A percentile compares a stretch with the other conserved stretches of the same genome.
These are phyloP conservation scores for Keqinozyma sinolaborantium DNA, from an alignment of 1,139 yeast species.

Conservation along the genomic window DNA sequence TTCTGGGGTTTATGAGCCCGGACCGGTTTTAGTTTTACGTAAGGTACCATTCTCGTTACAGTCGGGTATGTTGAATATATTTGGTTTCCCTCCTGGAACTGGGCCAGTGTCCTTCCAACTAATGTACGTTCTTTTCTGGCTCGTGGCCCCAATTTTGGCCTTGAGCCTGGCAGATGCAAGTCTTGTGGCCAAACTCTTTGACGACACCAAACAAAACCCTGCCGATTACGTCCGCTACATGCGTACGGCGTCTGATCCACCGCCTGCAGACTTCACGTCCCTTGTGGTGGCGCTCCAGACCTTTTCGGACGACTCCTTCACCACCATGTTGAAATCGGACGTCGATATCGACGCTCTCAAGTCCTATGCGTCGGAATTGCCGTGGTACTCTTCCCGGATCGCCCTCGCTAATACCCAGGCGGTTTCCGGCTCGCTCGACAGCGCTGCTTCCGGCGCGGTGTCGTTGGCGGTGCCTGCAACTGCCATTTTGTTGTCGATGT, in stretches of 20 bases:
- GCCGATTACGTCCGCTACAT: constrained; percentile 20
- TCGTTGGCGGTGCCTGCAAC: not conserved
- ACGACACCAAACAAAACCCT: constrained; percentile 7
- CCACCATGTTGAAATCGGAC: constrained; percentile 26
- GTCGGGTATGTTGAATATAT: too few relatives aligned
- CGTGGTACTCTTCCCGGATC: constrained; percentile 26
- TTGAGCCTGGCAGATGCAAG: too few relatives aligned
- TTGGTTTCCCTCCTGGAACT: too few relatives aligned
- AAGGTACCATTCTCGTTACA: not conserved
- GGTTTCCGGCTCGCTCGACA: constrained; percentile 1
- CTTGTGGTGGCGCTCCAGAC: constrained; percentile 19
- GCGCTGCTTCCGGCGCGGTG: not conserved
- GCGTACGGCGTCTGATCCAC: constrained; percentile 17
- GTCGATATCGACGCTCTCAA: constrained; percentile 19
- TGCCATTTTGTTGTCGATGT: too few relatives aligned
- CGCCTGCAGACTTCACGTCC: constrained; percentile 22
- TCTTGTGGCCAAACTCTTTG: not conserved
- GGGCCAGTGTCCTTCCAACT: too few relatives aligned
- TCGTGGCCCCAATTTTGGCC: too few relatives aligned
- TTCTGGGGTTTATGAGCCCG: constrained; percentile 51
- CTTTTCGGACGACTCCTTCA: constrained; percentile 28
- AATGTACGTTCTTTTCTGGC: too few relatives aligned
- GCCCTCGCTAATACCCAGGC: constrained; percentile 8
- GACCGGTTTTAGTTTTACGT: not conserved
- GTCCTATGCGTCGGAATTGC: constrained; percentile 29